phyloP scores from a whole-genome alignment of 2,329 filamentous ascomycete species.

The Colletotrichum tofieldiae region DNA sequence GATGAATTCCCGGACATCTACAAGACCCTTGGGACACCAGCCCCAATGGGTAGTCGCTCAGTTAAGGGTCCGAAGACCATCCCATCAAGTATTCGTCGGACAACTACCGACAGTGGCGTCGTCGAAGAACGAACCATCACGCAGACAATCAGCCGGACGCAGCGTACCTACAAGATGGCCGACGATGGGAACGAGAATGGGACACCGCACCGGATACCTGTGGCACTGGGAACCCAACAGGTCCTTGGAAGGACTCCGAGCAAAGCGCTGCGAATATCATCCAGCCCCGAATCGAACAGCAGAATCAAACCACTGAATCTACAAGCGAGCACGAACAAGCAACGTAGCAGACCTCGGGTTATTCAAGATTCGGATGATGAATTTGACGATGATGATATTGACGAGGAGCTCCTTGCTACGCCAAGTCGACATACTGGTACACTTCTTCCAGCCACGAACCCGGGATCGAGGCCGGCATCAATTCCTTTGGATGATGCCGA shows the following conservation, averaged over 20 bases:
- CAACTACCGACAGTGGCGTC: constrained; percentile 34
- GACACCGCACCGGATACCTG: constrained; percentile 31
- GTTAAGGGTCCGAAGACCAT: constrained; percentile 37
- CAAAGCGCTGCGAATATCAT: constrained; percentile 43
- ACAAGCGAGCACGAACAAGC: constrained; percentile 28
- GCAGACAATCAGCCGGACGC: constrained; percentile 45
- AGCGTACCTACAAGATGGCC: constrained; percentile 42
- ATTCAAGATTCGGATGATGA: constrained; percentile 74
- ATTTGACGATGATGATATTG: constrained; percentile 71
- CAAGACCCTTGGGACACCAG: constrained; percentile 61
- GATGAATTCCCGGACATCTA: constrained; percentile 71
- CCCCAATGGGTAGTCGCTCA: constrained; percentile 51
- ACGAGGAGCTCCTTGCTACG: constrained; percentile 68
- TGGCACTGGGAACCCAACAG: constrained; percentile 20
- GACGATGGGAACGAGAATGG: constrained; percentile 23
- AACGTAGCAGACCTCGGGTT: constrained; percentile 50
- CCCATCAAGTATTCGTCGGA: constrained; percentile 29
- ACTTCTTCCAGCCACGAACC: constrained; percentile 18
- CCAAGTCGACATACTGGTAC: constrained; percentile 54
- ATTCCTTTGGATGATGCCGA: constrained; percentile 31
- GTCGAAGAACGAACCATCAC: constrained; percentile 45
- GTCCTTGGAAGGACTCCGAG: constrained; percentile 44
- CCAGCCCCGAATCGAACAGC: constrained; percentile 43
- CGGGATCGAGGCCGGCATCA: constrained; percentile 42
- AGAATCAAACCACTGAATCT: constrained; percentile 27